Conservation (phyloP, 2,329 filamentous ascomycete species). For the Paracoccidioides brasiliensis region DNA sequence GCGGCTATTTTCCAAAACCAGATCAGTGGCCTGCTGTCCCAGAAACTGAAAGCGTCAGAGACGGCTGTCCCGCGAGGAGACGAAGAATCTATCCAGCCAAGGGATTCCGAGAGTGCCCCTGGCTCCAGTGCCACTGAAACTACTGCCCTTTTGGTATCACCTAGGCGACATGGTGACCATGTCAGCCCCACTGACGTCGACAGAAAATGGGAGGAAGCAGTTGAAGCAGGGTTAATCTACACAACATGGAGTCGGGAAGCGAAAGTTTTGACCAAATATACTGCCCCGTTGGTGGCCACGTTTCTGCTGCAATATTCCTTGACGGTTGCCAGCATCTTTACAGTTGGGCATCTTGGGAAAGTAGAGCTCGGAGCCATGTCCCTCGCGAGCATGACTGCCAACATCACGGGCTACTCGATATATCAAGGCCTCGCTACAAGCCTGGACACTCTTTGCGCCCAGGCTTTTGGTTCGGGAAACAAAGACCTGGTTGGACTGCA, state of each 20-base stretch:
- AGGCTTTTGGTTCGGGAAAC: constrained; percentile 84
- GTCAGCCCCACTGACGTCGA: constrained; percentile 39
- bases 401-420: constrained; percentile 63
- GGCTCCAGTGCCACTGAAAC: constrained; percentile 27
- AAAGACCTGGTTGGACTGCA: constrained; percentile 79
- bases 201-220: constrained; percentile 73
- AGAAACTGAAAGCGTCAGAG: constrained; percentile 8
- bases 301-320: constrained; percentile 73
- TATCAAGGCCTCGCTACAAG: constrained; percentile 80
- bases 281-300: constrained; percentile 56
- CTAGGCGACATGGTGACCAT: constrained; percentile 33
- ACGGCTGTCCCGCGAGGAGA: constrained; percentile 4
- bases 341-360: constrained; percentile 62
- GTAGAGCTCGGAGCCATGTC: constrained; percentile 55
- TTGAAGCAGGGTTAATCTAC: constrained; percentile 64
- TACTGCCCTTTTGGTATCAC: constrained; percentile 36
- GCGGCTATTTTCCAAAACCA: constrained; percentile 14
- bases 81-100: constrained; percentile 12
- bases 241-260: constrained; percentile 87
- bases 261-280: constrained; percentile 63
- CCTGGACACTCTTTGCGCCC: constrained; percentile 82
- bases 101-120: neutral
- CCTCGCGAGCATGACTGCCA: constrained; percentile 64
- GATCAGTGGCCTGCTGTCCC: constrained; percentile 8
- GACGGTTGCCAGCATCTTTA: constrained; percentile 69